Base-by-base conservation (phyloP, 805 yeast species). In the Starmerella stigmatis region DNA sequence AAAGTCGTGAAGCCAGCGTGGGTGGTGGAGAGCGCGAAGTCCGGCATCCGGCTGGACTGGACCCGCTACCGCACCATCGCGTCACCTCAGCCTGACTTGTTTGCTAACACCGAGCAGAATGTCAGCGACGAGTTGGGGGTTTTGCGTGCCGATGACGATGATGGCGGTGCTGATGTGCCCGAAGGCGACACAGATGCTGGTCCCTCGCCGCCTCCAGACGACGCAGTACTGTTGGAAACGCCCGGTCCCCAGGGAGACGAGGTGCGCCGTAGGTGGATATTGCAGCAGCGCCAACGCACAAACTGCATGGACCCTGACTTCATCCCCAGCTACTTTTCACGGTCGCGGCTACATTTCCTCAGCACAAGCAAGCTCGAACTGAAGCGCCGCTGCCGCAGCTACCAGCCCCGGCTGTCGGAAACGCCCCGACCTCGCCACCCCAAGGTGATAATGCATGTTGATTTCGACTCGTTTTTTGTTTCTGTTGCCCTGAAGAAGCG, bases 381-480 rank as follows among this genome's bases (percentile, higher is more conserved):
- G 20, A 68, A 84, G 39, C 66, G 74, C 2, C 73, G 73, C 25
- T 84, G 81, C 57, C 67, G 50, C 12, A 16, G 5, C 6, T 47
- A 43, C 32, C 21, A 27, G 7, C 22, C 41, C 3, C 31, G 25
- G 7, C 30, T 11, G 16, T 19, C 28, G 13, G 41, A 26, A 2
- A 12, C 7, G 5, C 28, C 9, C n/a, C 15, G 7, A 2, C 43
- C 27, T 28, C n/a, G 13, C 10, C 47, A 37, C 2, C 48, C 33
- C 17, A 36, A 16, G 5, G 25, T 72, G 1, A 73, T 88, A 9
- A 59, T 88, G 44, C 96, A 89, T 60, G 71, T 89, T 27, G 98
- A 89, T 60, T 89, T 86, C 61, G 98, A 89, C 61, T 86, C 94
- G 52, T 89, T 92, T 57, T 89, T 89, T 64, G 96, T 88, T 2